These are phyloP conservation scores for Sordaria brevicollis DNA, from an alignment of 495 filamentous ascomycete species.

Conservation along the genomic window DNA sequence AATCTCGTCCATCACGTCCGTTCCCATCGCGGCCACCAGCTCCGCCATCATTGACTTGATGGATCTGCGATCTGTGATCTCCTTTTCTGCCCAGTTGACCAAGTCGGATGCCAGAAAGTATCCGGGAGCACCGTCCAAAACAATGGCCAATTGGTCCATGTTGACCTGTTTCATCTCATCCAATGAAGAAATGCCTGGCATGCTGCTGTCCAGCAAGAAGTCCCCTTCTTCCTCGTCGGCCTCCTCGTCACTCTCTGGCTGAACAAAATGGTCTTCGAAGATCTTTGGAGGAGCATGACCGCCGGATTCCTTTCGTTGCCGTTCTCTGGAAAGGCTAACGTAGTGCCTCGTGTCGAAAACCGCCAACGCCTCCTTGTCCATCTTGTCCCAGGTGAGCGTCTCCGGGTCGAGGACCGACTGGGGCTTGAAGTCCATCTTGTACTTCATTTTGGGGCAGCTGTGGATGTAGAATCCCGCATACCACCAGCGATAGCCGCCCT, in stretches of 20 bases:
- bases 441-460: conserved; percentile 46
- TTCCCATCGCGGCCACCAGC: conserved; percentile 66
- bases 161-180: conserved; percentile 52
- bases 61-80: conserved; percentile 36
- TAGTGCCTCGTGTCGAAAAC: conserved; percentile 59
- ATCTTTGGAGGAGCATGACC: neutral
- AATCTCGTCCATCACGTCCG: conserved; percentile 50
- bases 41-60: conserved; percentile 65
- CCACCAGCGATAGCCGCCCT: conserved; percentile 58
- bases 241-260: conserved; percentile 2
- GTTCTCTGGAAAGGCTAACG: conserved; percentile 52
- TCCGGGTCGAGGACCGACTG: conserved; percentile 79
- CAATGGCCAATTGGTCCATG: conserved; percentile 44
- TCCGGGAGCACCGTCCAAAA: conserved; percentile 16
- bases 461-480: conserved; percentile 44
- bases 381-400: conserved; percentile 59
- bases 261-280: neutral
- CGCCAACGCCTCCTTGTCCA: conserved; percentile 55
- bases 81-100: conserved; percentile 54
- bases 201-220: conserved; percentile 57
- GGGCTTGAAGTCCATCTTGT: conserved; percentile 81
- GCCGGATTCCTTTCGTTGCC: conserved; percentile 4
- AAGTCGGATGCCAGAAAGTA: conserved; percentile 41
- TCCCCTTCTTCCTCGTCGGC: conserved; percentile 27
- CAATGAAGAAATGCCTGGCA: conserved; percentile 68